These are phyloP conservation scores for Phycomyces nitens DNA, from an alignment of 192 early-diverging fungal species.

Conservation along the genomic window DNA sequence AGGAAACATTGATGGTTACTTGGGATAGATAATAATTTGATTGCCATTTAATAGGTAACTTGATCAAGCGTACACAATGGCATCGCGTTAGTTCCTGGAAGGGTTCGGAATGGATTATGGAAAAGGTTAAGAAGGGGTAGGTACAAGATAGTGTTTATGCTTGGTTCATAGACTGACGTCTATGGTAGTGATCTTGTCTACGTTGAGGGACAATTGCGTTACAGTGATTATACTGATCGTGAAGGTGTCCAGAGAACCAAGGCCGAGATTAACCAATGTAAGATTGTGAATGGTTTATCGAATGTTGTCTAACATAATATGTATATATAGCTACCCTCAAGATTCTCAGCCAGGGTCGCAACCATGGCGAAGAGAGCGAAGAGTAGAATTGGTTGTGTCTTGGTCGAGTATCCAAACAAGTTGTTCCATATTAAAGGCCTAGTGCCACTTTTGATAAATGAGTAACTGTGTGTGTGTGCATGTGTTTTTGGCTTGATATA, in stretches of 20 bases:
- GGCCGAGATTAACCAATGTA: constrained; percentile 51
- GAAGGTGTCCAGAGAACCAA: constrained; percentile 51
- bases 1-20: background rate
- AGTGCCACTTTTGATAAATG: too few relatives aligned
- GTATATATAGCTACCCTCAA: constrained; percentile 6
- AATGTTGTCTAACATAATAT: background rate
- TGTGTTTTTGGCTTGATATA: too few relatives aligned
- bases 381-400: too few relatives aligned
- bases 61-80: constrained; percentile 67
- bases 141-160: too few relatives aligned
- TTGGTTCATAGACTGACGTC: too few relatives aligned
- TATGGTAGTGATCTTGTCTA: constrained; percentile 57
- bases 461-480: background rate
- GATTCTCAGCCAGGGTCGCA: constrained; percentile 1
- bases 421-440: too few relatives aligned
- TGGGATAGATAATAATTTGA: background rate
- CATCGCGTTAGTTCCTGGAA: constrained; percentile 55
- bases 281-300: too few relatives aligned
- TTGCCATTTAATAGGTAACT: constrained; percentile 41
- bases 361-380: constrained; percentile 2
- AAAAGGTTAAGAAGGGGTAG: constrained; percentile 54
- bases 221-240: constrained; percentile 60
- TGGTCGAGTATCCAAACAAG: too few relatives aligned
- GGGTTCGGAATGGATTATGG: constrained; percentile 29
- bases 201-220: constrained; percentile 61